Evolutionary conservation across 2,329 filamentous ascomycete genomes (phyloP).

Genomic region (Periconia macrospinosa): DNA sequence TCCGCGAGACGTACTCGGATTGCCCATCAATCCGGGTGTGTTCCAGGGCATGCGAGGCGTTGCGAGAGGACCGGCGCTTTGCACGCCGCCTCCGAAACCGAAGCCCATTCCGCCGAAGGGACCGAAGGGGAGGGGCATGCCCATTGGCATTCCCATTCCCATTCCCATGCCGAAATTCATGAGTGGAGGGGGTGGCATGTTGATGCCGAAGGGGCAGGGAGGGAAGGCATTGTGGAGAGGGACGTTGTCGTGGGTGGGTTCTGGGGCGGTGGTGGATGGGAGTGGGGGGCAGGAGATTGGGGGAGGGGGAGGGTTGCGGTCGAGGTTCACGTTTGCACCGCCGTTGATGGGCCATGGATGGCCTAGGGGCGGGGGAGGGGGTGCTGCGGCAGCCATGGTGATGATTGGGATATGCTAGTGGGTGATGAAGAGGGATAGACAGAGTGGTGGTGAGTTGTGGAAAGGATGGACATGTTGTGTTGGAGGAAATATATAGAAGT

Average conservation of each 20-base stretch:
- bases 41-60: slow-evolving; percentile 14
- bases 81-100: slow-evolving; percentile 21
- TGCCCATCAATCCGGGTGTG: slow-evolving; percentile 9
- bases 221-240: neutral
- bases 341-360: slow-evolving; percentile 32
- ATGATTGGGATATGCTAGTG: neutral
- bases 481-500: too few relatives aligned
- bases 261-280: slow-evolving; percentile 3
- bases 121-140: slow-evolving; percentile 14
- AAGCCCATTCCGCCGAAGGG: slow-evolving; percentile 20
- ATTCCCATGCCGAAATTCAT: neutral
- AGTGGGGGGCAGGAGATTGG: slow-evolving; percentile 16
- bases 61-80: slow-evolving; percentile 27
- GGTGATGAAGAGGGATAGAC: too few relatives aligned
- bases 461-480: too few relatives aligned
- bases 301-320: slow-evolving; percentile 34
- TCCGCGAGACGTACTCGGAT: slow-evolving; percentile 14
- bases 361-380: slow-evolving; percentile 26
- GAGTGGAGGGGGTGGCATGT: slow-evolving; percentile 5
- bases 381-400: neutral
- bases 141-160: slow-evolving; percentile 2
- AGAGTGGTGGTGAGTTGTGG: too few relatives aligned
- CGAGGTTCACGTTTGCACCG: slow-evolving; percentile 38
- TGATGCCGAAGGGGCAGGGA: slow-evolving; percentile 10
- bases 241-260: neutral